phyloP scores from a whole-genome alignment of 2,329 filamentous ascomycete species.

The Ophiognomonia clavigignenti-juglandacearum region DNA sequence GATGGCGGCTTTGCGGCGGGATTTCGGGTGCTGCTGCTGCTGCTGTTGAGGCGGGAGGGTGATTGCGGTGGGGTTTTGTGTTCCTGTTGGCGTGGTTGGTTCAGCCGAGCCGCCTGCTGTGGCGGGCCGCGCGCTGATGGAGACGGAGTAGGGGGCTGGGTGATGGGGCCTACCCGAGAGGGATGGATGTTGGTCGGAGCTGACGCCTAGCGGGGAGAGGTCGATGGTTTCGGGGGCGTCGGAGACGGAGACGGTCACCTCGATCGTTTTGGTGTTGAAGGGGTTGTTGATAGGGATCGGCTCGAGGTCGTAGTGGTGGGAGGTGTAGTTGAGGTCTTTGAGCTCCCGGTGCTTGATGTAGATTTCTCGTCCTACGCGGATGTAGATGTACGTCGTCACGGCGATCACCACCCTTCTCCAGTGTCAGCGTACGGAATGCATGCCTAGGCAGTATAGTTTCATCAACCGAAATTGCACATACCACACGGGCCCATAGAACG shows the following conservation, averaged over 20 bases:
- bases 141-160: constrained; percentile 41
- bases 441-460: not conserved
- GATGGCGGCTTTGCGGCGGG: constrained; percentile 32
- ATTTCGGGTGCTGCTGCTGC: constrained; percentile 18
- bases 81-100: not conserved
- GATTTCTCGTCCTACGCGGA: constrained; percentile 61
- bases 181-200: constrained; percentile 7
- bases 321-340: constrained; percentile 41
- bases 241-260: constrained; percentile 56
- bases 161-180: not conserved
- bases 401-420: constrained; percentile 52
- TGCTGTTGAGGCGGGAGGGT: constrained; percentile 6
- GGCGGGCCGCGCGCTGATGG: constrained; percentile 32
- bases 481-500: constrained; percentile 73
- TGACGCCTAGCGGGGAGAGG: constrained; percentile 26
- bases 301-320: constrained; percentile 38
- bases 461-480: constrained; percentile 28
- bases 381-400: constrained; percentile 60
- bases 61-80: not conserved
- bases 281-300: constrained; percentile 37
- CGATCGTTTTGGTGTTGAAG: constrained; percentile 53
- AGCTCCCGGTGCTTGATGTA: constrained; percentile 62
- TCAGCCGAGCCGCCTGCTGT: not conserved
- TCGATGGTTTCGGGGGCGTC: constrained; percentile 34
- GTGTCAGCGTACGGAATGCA: constrained; percentile 15